A percentile compares a stretch with the other conserved stretches of the same genome.
Conservation (phyloP, 2,329 filamentous ascomycete species). For the Cladosporium sp. region DNA sequence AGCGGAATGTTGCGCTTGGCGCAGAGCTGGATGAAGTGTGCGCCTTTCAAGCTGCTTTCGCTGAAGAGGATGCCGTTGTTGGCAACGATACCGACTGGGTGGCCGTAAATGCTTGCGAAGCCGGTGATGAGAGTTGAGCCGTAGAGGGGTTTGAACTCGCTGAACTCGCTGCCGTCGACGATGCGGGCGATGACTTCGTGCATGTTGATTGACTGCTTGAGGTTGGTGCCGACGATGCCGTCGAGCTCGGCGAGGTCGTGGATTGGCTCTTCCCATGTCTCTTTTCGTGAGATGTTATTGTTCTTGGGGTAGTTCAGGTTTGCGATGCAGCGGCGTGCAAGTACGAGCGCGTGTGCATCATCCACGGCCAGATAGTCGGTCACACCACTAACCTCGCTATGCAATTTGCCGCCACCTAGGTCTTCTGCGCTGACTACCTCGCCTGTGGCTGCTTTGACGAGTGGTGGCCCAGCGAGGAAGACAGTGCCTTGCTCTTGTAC, state of each 20-base stretch:
- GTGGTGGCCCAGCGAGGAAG: conserved; percentile 87
- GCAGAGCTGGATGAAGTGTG: conserved; percentile 95
- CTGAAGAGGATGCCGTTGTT: conserved; percentile 96
- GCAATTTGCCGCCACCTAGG: conserved; percentile 82
- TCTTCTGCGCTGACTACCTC: conserved; percentile 89
- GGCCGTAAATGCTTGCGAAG: conserved; percentile 79
- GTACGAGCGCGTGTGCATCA: conserved; percentile 83
- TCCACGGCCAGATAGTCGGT: conserved; percentile 94
- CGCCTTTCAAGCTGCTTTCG: conserved; percentile 82
- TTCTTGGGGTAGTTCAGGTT: conserved; percentile 81
- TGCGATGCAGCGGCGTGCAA: conserved; percentile 75
- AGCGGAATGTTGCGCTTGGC: conserved; percentile 83
- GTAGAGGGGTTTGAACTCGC: conserved; percentile 92
- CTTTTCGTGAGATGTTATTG: conserved; percentile 34
- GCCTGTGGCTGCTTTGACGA: conserved; percentile 94
- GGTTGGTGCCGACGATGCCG: conserved; percentile 85
- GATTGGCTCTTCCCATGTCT: conserved; percentile 65
- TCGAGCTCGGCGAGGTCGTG: conserved; percentile 75
- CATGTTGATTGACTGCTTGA: conserved; percentile 78
- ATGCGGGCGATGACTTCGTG: conserved; percentile 90
- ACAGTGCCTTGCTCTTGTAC: conserved; percentile 95
- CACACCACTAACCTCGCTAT: conserved; percentile 86
- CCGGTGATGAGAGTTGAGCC: conserved; percentile 86
- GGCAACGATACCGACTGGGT: conserved; percentile 86
- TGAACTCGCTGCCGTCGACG: conserved; percentile 83